phyloP scores from a whole-genome alignment of 2,329 filamentous ascomycete genomes.

The Colletotrichum costaricense region DNA sequence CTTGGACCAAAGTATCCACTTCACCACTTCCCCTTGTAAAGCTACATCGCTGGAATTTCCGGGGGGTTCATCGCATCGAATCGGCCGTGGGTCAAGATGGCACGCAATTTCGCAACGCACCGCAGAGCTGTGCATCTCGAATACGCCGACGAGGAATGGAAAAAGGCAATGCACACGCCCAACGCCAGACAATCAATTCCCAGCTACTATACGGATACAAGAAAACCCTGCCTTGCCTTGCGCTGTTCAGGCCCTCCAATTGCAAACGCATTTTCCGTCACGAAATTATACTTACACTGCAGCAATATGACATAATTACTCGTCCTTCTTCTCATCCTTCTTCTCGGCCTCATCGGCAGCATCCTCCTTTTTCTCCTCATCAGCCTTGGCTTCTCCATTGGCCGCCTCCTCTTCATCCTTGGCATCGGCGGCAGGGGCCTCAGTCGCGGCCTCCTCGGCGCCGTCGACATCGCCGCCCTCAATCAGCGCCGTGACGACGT shows the following conservation, averaged over 20 bases:
- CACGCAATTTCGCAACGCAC: neutral
- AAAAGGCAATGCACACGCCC: neutral
- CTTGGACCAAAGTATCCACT: slow-evolving; percentile 22
- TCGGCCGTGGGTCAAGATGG: neutral
- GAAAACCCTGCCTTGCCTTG: slow-evolving; percentile 9
- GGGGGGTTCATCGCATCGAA: neutral
- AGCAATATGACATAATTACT: slow-evolving; percentile 24
- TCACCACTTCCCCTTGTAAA: slow-evolving; percentile 13
- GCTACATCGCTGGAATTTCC: slow-evolving; percentile 12
- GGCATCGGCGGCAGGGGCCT: slow-evolving; percentile 39
- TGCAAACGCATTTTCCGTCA: slow-evolving; percentile 1
- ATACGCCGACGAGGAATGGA: neutral
- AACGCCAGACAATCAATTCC: slow-evolving; percentile 32
- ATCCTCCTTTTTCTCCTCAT: slow-evolving; percentile 36
- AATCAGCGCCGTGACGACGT: slow-evolving; percentile 80
- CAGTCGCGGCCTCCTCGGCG: slow-evolving; percentile 55
- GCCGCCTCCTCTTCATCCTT: slow-evolving; percentile 46
- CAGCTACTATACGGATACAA: slow-evolving; percentile 23
- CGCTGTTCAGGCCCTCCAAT: neutral
- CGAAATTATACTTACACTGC: slow-evolving; percentile 20
- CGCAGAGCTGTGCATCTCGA: neutral
- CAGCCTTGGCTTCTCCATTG: slow-evolving; percentile 42
- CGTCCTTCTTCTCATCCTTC: slow-evolving; percentile 30
- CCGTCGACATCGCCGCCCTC: slow-evolving; percentile 46
- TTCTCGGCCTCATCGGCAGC: slow-evolving; percentile 35